Conservation (phyloP, 345 rosid species). For the Eucalyptus paniculata region DNA sequence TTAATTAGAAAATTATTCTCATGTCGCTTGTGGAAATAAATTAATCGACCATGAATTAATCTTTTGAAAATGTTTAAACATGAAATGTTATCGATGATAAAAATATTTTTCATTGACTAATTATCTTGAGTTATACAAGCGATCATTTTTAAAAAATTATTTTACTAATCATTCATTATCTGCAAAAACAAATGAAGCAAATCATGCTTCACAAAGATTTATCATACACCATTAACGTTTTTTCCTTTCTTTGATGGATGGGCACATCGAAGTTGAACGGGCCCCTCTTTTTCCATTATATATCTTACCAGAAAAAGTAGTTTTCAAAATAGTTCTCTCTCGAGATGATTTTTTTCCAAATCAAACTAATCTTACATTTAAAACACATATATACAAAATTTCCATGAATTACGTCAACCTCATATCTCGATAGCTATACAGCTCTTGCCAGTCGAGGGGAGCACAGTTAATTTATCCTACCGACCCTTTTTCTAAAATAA, state of each 20-base stretch:
- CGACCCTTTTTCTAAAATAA: too few relatives aligned
- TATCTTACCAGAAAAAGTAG: background rate
- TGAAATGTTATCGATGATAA: fast-evolving
- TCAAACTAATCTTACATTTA: background rate
- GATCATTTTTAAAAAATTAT: fast-evolving
- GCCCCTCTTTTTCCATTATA: background rate
- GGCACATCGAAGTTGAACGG: background rate
- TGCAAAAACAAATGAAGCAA: background rate
- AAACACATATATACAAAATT: background rate
- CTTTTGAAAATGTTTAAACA: fast-evolving
- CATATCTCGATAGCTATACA: too few relatives aligned
- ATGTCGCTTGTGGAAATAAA: background rate
- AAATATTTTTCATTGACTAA: background rate
- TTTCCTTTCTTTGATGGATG: background rate
- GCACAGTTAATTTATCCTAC: too few relatives aligned
- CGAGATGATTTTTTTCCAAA: background rate
- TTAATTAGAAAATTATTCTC: too few relatives aligned
- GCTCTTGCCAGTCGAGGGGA: too few relatives aligned
- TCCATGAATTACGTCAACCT: fast-evolving
- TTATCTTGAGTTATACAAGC: fast-evolving
- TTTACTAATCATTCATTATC: background rate
- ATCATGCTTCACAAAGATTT: background rate
- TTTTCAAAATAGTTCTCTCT: background rate
- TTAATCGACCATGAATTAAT: background rate
- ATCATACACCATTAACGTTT: background rate